phyloP scores from a whole-genome alignment of 1,284 basidiomycete genomes.

The Sanghuangporus sanghuang region DNA sequence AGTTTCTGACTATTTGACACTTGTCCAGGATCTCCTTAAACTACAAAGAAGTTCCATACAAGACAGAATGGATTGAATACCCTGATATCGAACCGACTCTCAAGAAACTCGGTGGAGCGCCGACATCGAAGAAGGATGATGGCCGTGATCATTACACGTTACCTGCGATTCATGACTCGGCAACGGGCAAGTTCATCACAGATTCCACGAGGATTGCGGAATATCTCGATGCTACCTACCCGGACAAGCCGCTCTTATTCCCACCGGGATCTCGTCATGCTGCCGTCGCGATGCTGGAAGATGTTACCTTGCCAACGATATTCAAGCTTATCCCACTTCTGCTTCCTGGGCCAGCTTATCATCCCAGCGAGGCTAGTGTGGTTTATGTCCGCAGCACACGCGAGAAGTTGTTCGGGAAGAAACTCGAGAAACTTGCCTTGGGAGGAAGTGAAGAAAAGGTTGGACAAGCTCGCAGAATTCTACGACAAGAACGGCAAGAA shows the following conservation, averaged over 20 bases:
- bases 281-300: background rate
- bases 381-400: slow-evolving; percentile 35
- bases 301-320: background rate
- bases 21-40: slow-evolving; percentile 1
- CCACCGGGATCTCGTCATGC: background rate
- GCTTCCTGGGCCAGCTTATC: background rate
- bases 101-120: slow-evolving; percentile 18
- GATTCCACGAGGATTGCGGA: slow-evolving; percentile 19
- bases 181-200: slow-evolving; percentile 14
- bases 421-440: slow-evolving; percentile 33
- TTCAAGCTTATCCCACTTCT: background rate
- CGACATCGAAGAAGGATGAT: slow-evolving; percentile 9
- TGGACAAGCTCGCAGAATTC: slow-evolving; percentile 28
- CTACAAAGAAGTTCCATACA: slow-evolving; percentile 16
- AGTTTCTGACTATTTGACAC: background rate
- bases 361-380: slow-evolving; percentile 26
- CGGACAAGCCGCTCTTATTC: slow-evolving; percentile 13
- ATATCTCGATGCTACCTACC: slow-evolving; percentile 21
- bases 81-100: slow-evolving; percentile 20
- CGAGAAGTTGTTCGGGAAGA: slow-evolving; percentile 30
- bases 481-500: slow-evolving; percentile 26
- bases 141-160: slow-evolving; percentile 16
- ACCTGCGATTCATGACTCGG: slow-evolving; percentile 19
- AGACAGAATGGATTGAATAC: slow-evolving; percentile 20
- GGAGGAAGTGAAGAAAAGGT: slow-evolving; percentile 28